Percentiles rank a stretch among this genome's conserved stretches.
Conservation (phyloP, 805 yeast species). For the Wickerhamiella occidentalis region DNA sequence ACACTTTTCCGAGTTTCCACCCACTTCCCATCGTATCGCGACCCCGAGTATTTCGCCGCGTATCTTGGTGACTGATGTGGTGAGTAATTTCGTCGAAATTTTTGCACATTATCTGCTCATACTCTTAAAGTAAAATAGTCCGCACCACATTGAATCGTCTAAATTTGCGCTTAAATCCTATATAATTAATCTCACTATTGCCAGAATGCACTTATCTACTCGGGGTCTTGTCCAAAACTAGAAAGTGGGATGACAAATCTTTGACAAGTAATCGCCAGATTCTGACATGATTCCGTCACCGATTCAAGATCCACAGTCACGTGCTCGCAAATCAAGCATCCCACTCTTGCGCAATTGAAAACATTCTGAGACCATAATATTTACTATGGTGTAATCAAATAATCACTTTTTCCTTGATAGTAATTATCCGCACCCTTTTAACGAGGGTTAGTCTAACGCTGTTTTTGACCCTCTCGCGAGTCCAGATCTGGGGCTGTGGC, state of each 20-base stretch:
- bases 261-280: neutral
- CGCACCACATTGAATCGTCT: neutral
- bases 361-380: neutral
- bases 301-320: neutral
- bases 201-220: neutral
- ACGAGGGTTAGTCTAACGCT: too few relatives aligned
- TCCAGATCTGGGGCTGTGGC: too few relatives aligned
- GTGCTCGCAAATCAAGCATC: neutral
- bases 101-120: neutral
- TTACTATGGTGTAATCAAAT: too few relatives aligned
- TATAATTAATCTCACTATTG: neutral
- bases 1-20: too few relatives aligned
- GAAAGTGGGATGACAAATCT: neutral
- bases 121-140: neutral
- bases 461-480: too few relatives aligned
- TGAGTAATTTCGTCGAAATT: neutral
- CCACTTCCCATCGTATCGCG: too few relatives aligned
- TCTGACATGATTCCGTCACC: conserved; percentile 2
- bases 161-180: neutral
- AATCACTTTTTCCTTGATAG: too few relatives aligned
- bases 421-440: too few relatives aligned
- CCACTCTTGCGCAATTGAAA: neutral
- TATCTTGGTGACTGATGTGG: neutral
- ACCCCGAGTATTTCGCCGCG: neutral
- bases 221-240: neutral